Conservation (phyloP, 768 basidiomycete genomes). For the Podaxis rugospora region DNA sequence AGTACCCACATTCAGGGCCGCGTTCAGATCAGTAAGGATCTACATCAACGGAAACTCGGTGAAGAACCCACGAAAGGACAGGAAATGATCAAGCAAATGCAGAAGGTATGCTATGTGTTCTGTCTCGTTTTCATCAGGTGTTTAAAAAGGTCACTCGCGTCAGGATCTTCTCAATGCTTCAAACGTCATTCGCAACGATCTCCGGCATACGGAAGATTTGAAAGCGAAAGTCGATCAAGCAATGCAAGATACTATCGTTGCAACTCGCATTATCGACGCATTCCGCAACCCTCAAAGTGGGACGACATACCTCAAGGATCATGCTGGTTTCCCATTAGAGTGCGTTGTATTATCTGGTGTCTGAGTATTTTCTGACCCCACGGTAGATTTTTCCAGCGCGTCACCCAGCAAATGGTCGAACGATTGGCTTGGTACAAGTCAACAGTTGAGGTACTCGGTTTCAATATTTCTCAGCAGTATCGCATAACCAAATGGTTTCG, state of each 20-base stretch:
- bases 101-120: slow-evolving; percentile 44
- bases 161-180: slow-evolving; percentile 66
- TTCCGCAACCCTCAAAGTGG: slow-evolving; percentile 73
- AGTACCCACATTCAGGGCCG: slow-evolving; percentile 74
- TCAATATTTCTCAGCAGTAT: not conserved
- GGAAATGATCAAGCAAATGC: slow-evolving; percentile 59
- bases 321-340: slow-evolving; percentile 82
- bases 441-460: slow-evolving; percentile 62
- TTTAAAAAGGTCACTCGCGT: not conserved
- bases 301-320: slow-evolving; percentile 66
- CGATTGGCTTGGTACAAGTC: slow-evolving; percentile 74
- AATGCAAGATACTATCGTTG: slow-evolving; percentile 75
- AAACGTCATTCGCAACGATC: slow-evolving; percentile 62
- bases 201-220: slow-evolving; percentile 62
- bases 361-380: not conserved
- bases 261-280: slow-evolving; percentile 74
- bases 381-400: slow-evolving; percentile 64
- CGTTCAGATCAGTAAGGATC: slow-evolving; percentile 74
- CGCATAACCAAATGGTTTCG: slow-evolving; percentile 6
- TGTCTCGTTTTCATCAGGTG: not conserved
- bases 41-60: slow-evolving; percentile 72
- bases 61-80: slow-evolving; percentile 72
- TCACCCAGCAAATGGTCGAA: slow-evolving; percentile 69
- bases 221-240: slow-evolving; percentile 73
- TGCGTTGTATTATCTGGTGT: slow-evolving; percentile 28